Conservation (phyloP, 2,329 filamentous ascomycete genomes). For the Colletotrichum brevisporum region DNA sequence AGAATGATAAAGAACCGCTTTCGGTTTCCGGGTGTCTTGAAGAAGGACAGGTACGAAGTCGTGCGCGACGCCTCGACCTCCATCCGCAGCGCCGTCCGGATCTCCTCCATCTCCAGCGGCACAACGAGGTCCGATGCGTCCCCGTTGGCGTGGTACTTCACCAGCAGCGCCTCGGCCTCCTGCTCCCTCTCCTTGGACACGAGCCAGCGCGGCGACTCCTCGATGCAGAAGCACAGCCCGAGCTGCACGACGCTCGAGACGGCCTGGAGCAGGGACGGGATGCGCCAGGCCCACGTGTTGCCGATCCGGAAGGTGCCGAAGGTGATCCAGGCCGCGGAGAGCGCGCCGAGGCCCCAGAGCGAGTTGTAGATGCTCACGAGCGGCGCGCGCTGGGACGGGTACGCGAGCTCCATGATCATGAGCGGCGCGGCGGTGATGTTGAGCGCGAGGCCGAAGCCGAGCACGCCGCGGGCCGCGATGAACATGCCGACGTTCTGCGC, state of each 20-base stretch:
- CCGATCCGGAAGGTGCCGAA: conserved; percentile 39
- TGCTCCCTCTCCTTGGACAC: conserved; percentile 48
- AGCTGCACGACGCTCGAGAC: conserved; percentile 30
- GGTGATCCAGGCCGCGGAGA: conserved; percentile 42
- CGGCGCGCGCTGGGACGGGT: conserved; percentile 31
- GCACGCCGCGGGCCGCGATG: conserved; percentile 54
- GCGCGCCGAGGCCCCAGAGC: conserved; percentile 39
- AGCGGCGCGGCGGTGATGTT: conserved; percentile 42
- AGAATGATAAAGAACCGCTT: conserved; percentile 61
- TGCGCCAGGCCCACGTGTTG: conserved; percentile 35
- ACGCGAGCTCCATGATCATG: conserved; percentile 37
- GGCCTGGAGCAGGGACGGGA: conserved; percentile 34
- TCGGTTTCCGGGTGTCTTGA: conserved; percentile 41
- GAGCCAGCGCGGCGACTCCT: conserved; percentile 53
- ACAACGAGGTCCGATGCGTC: conserved; percentile 64
- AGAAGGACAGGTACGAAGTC: conserved; percentile 43
- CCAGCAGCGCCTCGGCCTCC: conserved; percentile 49
- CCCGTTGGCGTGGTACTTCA: conserved; percentile 66
- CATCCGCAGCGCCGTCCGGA: conserved; percentile 34
- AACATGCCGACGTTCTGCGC: conserved; percentile 62
- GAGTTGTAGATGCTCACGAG: conserved; percentile 35
- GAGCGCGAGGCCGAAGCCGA: conserved; percentile 56
- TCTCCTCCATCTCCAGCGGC: conserved; percentile 46
- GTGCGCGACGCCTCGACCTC: conserved; percentile 36
- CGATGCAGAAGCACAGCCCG: conserved; percentile 41